Conservation (phyloP, 208 protist genomes). For the Angomonas deanei region DNA sequence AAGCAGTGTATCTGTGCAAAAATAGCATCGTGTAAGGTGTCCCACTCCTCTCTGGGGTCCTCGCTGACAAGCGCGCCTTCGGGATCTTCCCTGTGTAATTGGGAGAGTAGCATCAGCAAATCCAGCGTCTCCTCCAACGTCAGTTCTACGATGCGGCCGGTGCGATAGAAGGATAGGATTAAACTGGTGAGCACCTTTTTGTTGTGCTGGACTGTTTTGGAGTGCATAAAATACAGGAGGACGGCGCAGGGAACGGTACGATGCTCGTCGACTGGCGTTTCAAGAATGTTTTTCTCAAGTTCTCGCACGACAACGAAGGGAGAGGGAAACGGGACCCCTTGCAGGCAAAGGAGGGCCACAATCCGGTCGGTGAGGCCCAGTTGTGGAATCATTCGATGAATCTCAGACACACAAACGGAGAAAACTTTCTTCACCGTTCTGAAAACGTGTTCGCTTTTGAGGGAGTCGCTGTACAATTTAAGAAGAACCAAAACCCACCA, state of each 20-base stretch:
- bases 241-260: not conserved
- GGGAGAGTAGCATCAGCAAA: constrained; percentile 30
- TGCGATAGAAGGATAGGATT: constrained; percentile 85
- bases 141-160: constrained; percentile 83
- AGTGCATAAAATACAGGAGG: not conserved
- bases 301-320: not conserved
- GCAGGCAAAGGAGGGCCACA: not conserved
- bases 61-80: constrained; percentile 46
- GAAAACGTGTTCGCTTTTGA: too few relatives aligned
- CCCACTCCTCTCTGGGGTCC: constrained; percentile 18
- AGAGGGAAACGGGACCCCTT: not conserved
- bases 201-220: not conserved
- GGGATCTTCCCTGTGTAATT: not conserved
- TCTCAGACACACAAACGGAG: not conserved
- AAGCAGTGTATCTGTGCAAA: constrained; percentile 52
- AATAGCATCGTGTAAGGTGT: constrained; percentile 37
- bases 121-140: constrained; percentile 67
- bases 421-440: not conserved
- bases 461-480: not conserved
- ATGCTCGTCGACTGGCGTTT: not conserved
- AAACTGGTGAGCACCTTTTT: constrained; percentile 42
- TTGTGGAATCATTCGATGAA: not conserved
- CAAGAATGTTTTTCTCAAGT: not conserved
- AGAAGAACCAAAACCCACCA: not conserved
- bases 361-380: not conserved